A percentile compares a stretch with the other conserved stretches of the same genome.
phyloP scores from a whole-genome alignment of 805 yeast species.

The Yamadazyma laniorum region DNA sequence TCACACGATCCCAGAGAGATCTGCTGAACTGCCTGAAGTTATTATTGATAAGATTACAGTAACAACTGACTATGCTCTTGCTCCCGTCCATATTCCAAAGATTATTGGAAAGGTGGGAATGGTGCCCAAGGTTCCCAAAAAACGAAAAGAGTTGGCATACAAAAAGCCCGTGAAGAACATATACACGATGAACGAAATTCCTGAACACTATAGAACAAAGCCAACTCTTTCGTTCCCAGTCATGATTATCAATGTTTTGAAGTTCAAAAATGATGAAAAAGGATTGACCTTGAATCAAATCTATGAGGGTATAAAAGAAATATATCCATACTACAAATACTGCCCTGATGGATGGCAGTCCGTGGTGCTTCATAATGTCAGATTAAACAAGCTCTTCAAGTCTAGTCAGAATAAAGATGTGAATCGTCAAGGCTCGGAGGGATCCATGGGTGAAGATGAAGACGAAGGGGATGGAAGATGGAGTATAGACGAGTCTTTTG shows the following conservation, averaged over 20 bases:
- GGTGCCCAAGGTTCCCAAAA: slow-evolving; percentile 33
- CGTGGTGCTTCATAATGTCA: slow-evolving; percentile 85
- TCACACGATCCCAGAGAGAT: slow-evolving; percentile 9
- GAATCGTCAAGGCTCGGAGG: background rate
- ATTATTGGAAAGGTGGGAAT: slow-evolving; percentile 24
- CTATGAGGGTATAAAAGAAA: slow-evolving; percentile 78
- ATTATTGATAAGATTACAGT: slow-evolving; percentile 11
- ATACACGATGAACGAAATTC: slow-evolving; percentile 80
- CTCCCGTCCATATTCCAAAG: slow-evolving; percentile 33
- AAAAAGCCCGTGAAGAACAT: slow-evolving; percentile 55
- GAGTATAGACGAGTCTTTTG: slow-evolving; percentile 85
- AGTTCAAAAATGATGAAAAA: slow-evolving; percentile 59
- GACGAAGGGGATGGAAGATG: slow-evolving; percentile 74
- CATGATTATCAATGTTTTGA: slow-evolving; percentile 74
- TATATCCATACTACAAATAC: slow-evolving; percentile 87
- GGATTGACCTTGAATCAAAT: slow-evolving; percentile 72
- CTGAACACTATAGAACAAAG: slow-evolving; percentile 79
- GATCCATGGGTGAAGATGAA: slow-evolving; percentile 35
- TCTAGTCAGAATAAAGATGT: slow-evolving; percentile 2
- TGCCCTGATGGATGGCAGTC: slow-evolving; percentile 99
- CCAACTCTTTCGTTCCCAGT: slow-evolving; percentile 82
- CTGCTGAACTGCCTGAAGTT: slow-evolving; percentile 7
- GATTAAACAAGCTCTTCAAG: slow-evolving; percentile 77
- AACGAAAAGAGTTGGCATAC: slow-evolving; percentile 35
- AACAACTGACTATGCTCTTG: background rate